Evolutionary conservation across 1,139 yeast species (phyloP).

Genomic region (Groenewaldozyma sp.): DNA sequence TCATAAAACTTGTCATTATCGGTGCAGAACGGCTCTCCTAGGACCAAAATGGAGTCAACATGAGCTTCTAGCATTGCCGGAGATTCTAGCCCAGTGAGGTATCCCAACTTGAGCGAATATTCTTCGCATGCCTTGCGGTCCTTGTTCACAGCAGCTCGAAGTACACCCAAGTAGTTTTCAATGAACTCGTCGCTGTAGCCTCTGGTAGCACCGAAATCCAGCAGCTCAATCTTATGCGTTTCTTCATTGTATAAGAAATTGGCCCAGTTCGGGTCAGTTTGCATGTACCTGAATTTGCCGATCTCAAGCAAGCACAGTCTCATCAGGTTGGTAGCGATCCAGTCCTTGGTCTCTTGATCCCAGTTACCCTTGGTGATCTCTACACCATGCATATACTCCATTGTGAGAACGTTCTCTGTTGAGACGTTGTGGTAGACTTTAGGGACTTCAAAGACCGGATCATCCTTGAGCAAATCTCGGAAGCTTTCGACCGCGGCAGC

Average conservation of each 20-base stretch:
- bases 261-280: conserved; percentile 99
- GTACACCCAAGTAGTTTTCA: conserved; percentile 54
- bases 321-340: conserved; percentile 83
- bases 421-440: conserved; percentile 67
- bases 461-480: conserved; percentile 51
- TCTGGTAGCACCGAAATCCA: conserved; percentile 95
- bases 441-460: conserved; percentile 71
- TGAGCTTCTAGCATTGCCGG: conserved; percentile 86
- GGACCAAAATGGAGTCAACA: conserved; percentile 77
- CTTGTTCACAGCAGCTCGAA: conserved; percentile 66
- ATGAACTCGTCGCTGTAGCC: conserved; percentile 64
- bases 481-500: conserved; percentile 71
- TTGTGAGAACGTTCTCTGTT: conserved; percentile 77
- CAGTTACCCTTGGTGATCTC: conserved; percentile 76
- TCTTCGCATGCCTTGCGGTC: conserved; percentile 59
- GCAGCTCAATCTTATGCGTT: conserved; percentile 62
- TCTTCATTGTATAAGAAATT: conserved; percentile 73
- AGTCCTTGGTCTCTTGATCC: conserved; percentile 64
- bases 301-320: conserved; percentile 78
- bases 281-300: conserved; percentile 83
- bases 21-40: conserved; percentile 86
- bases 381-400: conserved; percentile 78
- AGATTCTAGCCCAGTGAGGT: conserved; percentile 84
- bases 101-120: conserved; percentile 69
- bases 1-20: conserved; percentile 42